Conservation (phyloP, 768 basidiomycete species). For the Suillus subluteus region DNA sequence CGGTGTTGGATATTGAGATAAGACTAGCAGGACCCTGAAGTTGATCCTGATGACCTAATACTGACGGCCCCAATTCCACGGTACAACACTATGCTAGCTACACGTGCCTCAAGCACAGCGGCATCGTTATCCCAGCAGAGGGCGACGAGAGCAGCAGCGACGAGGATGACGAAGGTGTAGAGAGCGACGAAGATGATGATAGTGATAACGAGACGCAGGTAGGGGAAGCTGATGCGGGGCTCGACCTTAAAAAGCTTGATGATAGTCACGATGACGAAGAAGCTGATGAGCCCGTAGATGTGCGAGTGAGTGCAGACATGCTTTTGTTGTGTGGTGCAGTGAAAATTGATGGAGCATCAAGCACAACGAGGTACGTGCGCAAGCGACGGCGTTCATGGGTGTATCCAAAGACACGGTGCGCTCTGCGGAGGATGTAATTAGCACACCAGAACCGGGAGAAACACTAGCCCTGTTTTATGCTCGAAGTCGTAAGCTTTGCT, state of each 20-base stretch:
- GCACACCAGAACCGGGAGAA: slow-evolving; percentile 85
- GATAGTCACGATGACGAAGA: slow-evolving; percentile 23
- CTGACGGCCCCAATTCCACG: slow-evolving; percentile 67
- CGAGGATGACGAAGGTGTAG: slow-evolving; percentile 59
- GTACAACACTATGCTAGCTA: slow-evolving; percentile 89
- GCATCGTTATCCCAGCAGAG: slow-evolving; percentile 60
- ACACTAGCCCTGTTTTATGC: slow-evolving; percentile 83
- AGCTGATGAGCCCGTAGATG: slow-evolving; percentile 15
- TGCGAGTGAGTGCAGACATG: slow-evolving; percentile 24
- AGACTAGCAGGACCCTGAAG: slow-evolving; percentile 33
- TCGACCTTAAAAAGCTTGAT: neutral
- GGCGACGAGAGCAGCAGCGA: slow-evolving; percentile 66
- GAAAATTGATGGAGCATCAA: neutral
- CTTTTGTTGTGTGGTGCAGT: slow-evolving; percentile 2
- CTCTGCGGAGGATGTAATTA: slow-evolving; percentile 70
- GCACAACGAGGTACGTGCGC: slow-evolving; percentile 43
- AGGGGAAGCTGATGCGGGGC: slow-evolving; percentile 15
- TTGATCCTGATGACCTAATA: slow-evolving; percentile 66
- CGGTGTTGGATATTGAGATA: neutral
- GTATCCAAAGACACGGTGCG: slow-evolving; percentile 56
- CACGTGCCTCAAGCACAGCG: slow-evolving; percentile 70
- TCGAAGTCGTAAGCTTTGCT: slow-evolving; percentile 61
- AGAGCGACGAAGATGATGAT: slow-evolving; percentile 55
- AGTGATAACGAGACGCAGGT: slow-evolving; percentile 36
- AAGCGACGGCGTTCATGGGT: slow-evolving; percentile 62